phyloP scores from a whole-genome alignment of 495 filamentous ascomycete species.

The Ascobolus immersus region DNA sequence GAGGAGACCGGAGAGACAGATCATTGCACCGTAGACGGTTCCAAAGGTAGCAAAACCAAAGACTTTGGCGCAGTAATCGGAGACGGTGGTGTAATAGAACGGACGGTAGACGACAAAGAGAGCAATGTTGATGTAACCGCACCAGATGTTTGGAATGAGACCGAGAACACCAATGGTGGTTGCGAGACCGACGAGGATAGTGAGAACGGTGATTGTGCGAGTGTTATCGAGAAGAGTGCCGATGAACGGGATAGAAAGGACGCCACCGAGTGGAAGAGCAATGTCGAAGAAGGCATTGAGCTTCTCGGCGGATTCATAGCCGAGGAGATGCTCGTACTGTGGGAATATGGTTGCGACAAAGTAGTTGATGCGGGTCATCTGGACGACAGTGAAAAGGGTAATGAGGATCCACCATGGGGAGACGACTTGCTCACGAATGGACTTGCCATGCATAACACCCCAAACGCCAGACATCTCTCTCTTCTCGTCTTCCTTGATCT shows the following conservation, averaged over 20 bases:
- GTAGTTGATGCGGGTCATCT: constrained; percentile 66
- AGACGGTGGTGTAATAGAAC: constrained; percentile 52
- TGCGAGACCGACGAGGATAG: constrained; percentile 42
- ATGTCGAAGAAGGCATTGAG: constrained; percentile 78
- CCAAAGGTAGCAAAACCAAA: constrained; percentile 92
- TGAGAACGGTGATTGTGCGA: constrained; percentile 48
- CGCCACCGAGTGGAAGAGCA: constrained; percentile 62
- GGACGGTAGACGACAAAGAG: constrained; percentile 60
- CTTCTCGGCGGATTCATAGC: constrained; percentile 29
- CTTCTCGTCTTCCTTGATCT: constrained; percentile 28
- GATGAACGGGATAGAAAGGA: constrained; percentile 68
- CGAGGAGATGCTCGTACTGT: constrained; percentile 65
- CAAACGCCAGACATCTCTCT: constrained; percentile 49
- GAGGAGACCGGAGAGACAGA: constrained; percentile 62
- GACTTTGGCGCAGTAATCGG: constrained; percentile 79
- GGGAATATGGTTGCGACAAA: constrained; percentile 76
- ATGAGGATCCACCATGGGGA: constrained; percentile 77
- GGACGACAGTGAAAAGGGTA: constrained; percentile 42
- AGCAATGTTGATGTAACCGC: constrained; percentile 49
- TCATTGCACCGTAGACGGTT: constrained; percentile 84
- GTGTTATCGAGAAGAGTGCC: constrained; percentile 57
- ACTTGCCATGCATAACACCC: constrained; percentile 61
- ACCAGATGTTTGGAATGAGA: constrained; percentile 35
- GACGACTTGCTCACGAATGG: constrained; percentile 46
- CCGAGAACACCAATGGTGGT: constrained; percentile 60